Conservation (phyloP, 2,329 filamentous ascomycete genomes). For the Aciculosporium take region DNA sequence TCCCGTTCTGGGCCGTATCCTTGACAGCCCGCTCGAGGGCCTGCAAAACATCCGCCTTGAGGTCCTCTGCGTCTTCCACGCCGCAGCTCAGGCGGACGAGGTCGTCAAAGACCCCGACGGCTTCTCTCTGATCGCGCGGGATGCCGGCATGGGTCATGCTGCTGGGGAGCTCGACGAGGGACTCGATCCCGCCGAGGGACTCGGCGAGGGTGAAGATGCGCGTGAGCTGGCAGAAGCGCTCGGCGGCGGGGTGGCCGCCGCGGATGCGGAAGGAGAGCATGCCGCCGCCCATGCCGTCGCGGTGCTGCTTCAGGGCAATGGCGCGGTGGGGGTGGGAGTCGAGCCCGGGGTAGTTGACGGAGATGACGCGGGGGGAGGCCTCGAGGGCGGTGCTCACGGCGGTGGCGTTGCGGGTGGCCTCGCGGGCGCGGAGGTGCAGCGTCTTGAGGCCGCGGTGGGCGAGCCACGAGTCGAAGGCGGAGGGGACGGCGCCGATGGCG, state of each 20-base stretch:
- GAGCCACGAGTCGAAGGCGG: conserved; percentile 94
- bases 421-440: conserved; percentile 77
- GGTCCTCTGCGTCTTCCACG: conserved; percentile 77
- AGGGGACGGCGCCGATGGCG: conserved; percentile 89
- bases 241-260: conserved; percentile 72
- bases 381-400: conserved; percentile 65
- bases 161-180: conserved; percentile 77
- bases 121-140: conserved; percentile 76
- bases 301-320: conserved; percentile 82
- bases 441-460: conserved; percentile 96
- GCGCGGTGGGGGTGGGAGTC: conserved; percentile 73
- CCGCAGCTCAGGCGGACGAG: conserved; percentile 87
- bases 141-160: conserved; percentile 98
- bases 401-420: conserved; percentile 70
- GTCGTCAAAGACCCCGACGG: conserved; percentile 88
- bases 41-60: conserved; percentile 67
- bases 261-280: conserved; percentile 95
- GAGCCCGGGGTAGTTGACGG: conserved; percentile 91
- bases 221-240: conserved; percentile 82
- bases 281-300: conserved; percentile 84
- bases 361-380: conserved; percentile 64
- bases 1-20: conserved; percentile 13
- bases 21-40: conserved; percentile 63
- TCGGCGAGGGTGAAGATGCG: conserved; percentile 89
- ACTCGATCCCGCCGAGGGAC: conserved; percentile 83